Conservation (phyloP, 805 yeast genomes). For the Candida easanensis region DNA sequence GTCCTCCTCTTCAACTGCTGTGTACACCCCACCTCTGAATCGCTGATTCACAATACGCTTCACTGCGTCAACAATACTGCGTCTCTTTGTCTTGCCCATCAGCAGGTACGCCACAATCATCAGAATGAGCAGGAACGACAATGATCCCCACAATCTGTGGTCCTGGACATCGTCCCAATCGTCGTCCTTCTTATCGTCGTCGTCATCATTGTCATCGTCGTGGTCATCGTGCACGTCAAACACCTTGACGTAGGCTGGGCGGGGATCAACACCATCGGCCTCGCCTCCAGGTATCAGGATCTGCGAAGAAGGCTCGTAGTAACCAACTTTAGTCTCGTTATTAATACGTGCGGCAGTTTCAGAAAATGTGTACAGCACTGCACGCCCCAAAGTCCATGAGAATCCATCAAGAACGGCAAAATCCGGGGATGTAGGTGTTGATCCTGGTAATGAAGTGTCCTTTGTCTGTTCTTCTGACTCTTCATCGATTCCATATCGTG, state of each 20-base stretch:
- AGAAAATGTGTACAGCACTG: constrained; percentile 57
- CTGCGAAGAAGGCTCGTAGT: constrained; percentile 45
- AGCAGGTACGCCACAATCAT: constrained; percentile 31
- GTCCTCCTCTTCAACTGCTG: constrained; percentile 10
- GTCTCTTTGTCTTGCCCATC: constrained; percentile 32
- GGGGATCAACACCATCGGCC: constrained; percentile 32
- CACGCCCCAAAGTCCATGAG: constrained; percentile 60
- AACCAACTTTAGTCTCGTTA: constrained; percentile 35
- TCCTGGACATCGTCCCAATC: constrained; percentile 35
- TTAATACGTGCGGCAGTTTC: constrained; percentile 35
- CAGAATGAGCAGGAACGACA: constrained; percentile 32
- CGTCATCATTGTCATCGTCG: constrained; percentile 19
- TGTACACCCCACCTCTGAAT: constrained; percentile 5
- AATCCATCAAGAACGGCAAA: constrained; percentile 45
- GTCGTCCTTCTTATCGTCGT: constrained; percentile 28
- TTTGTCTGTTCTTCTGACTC: constrained; percentile 25
- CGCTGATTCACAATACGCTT: constrained; percentile 11
- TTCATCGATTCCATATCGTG: constrained; percentile 44
- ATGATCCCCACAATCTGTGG: constrained; percentile 37
- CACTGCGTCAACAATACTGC: constrained; percentile 15
- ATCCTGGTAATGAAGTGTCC: constrained; percentile 2
- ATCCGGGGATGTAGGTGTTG: constrained; percentile 25
- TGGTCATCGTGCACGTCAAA: no score
- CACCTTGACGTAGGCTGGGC: constrained; percentile 41
- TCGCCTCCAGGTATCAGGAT: constrained; percentile 56